Evolutionary conservation across 768 basidiomycete genomes (phyloP).

Genomic region (Punctularia strigosozonata): DNA sequence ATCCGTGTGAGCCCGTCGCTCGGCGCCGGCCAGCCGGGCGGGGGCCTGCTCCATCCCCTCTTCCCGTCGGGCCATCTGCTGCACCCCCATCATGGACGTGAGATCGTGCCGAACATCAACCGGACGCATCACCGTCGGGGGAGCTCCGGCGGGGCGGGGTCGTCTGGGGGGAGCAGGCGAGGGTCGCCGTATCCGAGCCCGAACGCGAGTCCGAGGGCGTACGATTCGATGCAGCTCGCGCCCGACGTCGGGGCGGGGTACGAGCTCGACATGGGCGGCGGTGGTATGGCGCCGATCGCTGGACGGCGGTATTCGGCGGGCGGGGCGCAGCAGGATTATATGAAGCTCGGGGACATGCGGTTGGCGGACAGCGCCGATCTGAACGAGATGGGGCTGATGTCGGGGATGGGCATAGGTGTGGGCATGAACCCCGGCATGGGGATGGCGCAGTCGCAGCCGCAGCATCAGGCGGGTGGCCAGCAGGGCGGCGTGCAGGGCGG

Average conservation of each 20-base stretch:
- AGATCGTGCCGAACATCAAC: conserved; percentile 21
- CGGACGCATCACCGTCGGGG: conserved; percentile 31
- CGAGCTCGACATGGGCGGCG: not conserved
- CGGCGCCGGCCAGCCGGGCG: conserved; percentile 20
- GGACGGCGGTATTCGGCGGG: not conserved
- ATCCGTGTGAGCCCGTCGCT: conserved; percentile 28
- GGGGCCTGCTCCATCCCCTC: conserved; percentile 11
- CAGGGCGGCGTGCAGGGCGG: conserved; percentile 7
- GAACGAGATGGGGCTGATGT: conserved; percentile 3
- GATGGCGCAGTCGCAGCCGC: not conserved
- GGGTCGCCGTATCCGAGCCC: conserved; percentile 1
- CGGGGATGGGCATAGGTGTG: conserved; percentile 7
- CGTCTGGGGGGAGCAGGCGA: not conserved
- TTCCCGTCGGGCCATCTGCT: conserved; percentile 25
- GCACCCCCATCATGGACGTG: conserved; percentile 20
- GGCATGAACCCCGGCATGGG: conserved; percentile 5
- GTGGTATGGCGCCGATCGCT: not conserved
- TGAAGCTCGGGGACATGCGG: not conserved
- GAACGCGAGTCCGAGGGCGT: not conserved
- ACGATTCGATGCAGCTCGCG: not conserved
- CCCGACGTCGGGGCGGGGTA: not conserved
- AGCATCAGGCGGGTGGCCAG: conserved; percentile 6
- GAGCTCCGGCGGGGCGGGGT: conserved; percentile 18
- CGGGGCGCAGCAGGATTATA: conserved; percentile 9
- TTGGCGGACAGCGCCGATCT: conserved; percentile 1